Evolutionary conservation across 2,329 filamentous ascomycete species (phyloP).

Genomic region (Gnomoniopsis sp.): DNA sequence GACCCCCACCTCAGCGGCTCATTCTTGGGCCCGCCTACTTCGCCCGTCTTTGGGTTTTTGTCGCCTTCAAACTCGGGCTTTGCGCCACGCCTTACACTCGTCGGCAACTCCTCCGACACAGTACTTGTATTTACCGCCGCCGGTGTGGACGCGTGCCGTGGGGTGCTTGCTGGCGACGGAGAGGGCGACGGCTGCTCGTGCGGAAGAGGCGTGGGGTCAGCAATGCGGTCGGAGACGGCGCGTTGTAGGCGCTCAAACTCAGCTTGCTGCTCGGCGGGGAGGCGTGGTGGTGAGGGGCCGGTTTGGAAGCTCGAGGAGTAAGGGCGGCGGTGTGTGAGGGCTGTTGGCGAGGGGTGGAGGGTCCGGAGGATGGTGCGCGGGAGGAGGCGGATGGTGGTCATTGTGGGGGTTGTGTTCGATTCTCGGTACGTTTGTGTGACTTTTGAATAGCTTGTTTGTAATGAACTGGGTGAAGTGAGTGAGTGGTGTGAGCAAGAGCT

Average conservation of each 20-base stretch:
- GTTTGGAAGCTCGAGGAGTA: constrained; percentile 42
- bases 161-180: constrained; percentile 22
- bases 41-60: constrained; percentile 86
- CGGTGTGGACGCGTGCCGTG: constrained; percentile 26
- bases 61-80: constrained; percentile 92
- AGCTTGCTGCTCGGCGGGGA: constrained; percentile 85
- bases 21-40: constrained; percentile 96
- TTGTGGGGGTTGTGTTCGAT: too few relatives aligned
- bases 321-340: constrained; percentile 21
- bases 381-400: background rate
- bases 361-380: background rate
- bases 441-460: too few relatives aligned
- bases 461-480: too few relatives aligned
- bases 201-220: constrained; percentile 28
- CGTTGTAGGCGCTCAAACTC: constrained; percentile 85
- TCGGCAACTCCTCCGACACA: constrained; percentile 40
- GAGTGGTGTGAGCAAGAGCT: too few relatives aligned
- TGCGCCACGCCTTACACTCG: constrained; percentile 68
- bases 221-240: constrained; percentile 45
- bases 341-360: constrained; percentile 30
- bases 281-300: constrained; percentile 74
- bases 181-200: constrained; percentile 24
- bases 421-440: too few relatives aligned
- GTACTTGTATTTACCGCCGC: constrained; percentile 17
- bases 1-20: constrained; percentile 88